Conservation (phyloP, 2,329 filamentous ascomycete genomes). For the Cordyceps tenuipes region DNA sequence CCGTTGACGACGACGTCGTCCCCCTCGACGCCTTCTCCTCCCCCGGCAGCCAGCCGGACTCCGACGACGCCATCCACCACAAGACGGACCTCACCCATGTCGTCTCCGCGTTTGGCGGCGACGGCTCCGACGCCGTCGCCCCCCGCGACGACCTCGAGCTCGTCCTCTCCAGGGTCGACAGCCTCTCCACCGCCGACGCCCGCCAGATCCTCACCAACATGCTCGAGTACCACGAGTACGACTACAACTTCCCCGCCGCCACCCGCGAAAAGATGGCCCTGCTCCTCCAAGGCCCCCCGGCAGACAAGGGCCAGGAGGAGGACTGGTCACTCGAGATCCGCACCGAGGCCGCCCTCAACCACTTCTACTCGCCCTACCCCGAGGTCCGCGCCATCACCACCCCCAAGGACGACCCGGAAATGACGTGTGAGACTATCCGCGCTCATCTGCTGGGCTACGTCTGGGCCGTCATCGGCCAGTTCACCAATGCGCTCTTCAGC, state of each 20-base stretch:
- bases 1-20: not conserved
- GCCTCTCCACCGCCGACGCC: constrained; percentile 16
- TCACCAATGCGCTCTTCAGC: constrained; percentile 4
- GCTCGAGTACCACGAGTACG: constrained; percentile 18
- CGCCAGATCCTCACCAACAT: constrained; percentile 15
- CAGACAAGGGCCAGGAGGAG: constrained; percentile 12
- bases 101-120: constrained; percentile 7
- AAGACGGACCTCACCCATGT: constrained; percentile 3
- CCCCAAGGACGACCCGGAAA: not conserved
- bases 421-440: constrained; percentile 6
- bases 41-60: not conserved
- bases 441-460: constrained; percentile 6
- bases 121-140: constrained; percentile 14
- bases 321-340: constrained; percentile 7
- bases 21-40: not conserved
- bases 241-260: constrained; percentile 18
- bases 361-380: constrained; percentile 6
- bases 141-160: constrained; percentile 17
- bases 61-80: not conserved
- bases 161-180: constrained; percentile 17
- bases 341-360: constrained; percentile 8
- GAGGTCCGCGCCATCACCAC: constrained; percentile 10
- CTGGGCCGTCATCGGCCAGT: constrained; percentile 10
- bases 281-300: constrained; percentile 14
- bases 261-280: constrained; percentile 15